Evolutionary conservation across 2,329 filamentous ascomycete genomes (phyloP).

Genomic region (Penicillium sp.): DNA sequence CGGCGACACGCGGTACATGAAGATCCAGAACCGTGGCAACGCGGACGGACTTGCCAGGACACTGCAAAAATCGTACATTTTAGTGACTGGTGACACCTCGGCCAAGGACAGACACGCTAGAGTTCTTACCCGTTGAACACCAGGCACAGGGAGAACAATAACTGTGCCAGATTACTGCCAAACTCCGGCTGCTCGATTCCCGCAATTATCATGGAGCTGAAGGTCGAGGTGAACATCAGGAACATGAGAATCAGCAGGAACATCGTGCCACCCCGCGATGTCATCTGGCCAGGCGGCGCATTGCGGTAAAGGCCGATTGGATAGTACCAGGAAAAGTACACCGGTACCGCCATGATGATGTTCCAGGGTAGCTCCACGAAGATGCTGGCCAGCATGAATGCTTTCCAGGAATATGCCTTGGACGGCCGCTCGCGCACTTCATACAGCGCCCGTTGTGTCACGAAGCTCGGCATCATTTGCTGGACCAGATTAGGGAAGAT

Average conservation of each 20-base stretch:
- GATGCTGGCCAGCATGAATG: constrained; percentile 80
- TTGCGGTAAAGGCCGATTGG: constrained; percentile 52
- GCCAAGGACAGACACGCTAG: no score
- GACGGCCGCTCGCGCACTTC: constrained; percentile 80
- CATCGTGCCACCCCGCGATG: constrained; percentile 62
- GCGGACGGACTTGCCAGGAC: constrained; percentile 62
- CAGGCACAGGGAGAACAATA: constrained; percentile 59
- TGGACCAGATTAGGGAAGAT: constrained; percentile 55
- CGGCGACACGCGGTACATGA: constrained; percentile 71
- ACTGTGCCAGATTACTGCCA: constrained; percentile 61
- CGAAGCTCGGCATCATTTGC: constrained; percentile 73
- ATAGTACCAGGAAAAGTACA: constrained; percentile 75
- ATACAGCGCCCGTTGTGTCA: constrained; percentile 75
- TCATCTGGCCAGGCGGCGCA: constrained; percentile 36
- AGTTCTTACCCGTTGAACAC: constrained; percentile 54
- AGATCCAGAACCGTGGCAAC: constrained; percentile 73
- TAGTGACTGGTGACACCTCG: neutral
- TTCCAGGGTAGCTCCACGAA: constrained; percentile 85
- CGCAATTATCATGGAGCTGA: constrained; percentile 72
- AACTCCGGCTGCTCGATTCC: constrained; percentile 68
- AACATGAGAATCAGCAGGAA: constrained; percentile 66
- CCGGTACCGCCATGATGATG: constrained; percentile 68
- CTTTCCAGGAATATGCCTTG: constrained; percentile 79
- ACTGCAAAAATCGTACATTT: constrained; percentile 31
- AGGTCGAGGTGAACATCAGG: constrained; percentile 69